phyloP scores from a whole-genome alignment of 208 protist genomes.

The Trypanosoma conorhini region DNA sequence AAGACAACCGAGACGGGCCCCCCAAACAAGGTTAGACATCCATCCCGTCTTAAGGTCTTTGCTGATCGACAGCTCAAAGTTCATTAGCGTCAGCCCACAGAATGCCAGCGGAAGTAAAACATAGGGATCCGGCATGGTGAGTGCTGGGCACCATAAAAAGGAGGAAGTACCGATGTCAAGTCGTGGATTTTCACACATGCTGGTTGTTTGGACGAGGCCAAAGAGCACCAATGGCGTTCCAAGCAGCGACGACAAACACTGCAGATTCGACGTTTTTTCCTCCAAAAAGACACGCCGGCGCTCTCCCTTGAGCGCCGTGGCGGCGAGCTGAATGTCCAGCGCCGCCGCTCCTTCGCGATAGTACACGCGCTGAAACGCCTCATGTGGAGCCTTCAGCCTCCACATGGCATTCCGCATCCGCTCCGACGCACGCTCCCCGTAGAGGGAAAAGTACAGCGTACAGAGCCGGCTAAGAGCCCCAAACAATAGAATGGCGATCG shows the following conservation, averaged over 20 bases:
- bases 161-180: constrained; percentile 62
- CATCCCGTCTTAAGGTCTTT: constrained; percentile 70
- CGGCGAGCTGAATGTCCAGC: constrained; percentile 82
- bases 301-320: constrained; percentile 69
- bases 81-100: constrained; percentile 70
- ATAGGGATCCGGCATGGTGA: constrained; percentile 76
- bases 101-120: constrained; percentile 60
- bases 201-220: constrained; percentile 59
- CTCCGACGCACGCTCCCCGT: constrained; percentile 77
- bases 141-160: constrained; percentile 76
- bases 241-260: constrained; percentile 62
- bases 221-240: constrained; percentile 67
- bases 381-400: constrained; percentile 64
- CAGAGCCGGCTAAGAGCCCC: constrained; percentile 53
- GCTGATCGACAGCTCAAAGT: constrained; percentile 84
- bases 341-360: constrained; percentile 62
- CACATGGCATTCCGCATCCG: constrained; percentile 78
- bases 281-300: constrained; percentile 69
- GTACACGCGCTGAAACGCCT: constrained; percentile 76
- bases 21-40: constrained; percentile 84
- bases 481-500: constrained; percentile 48
- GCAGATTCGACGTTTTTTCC: constrained; percentile 72
- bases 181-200: constrained; percentile 58
- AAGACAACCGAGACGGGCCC: constrained; percentile 70
- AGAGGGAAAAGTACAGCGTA: constrained; percentile 79